These are phyloP conservation scores for Aspergillus leporis DNA, from an alignment of 495 filamentous ascomycete genomes.

Conservation along the genomic window DNA sequence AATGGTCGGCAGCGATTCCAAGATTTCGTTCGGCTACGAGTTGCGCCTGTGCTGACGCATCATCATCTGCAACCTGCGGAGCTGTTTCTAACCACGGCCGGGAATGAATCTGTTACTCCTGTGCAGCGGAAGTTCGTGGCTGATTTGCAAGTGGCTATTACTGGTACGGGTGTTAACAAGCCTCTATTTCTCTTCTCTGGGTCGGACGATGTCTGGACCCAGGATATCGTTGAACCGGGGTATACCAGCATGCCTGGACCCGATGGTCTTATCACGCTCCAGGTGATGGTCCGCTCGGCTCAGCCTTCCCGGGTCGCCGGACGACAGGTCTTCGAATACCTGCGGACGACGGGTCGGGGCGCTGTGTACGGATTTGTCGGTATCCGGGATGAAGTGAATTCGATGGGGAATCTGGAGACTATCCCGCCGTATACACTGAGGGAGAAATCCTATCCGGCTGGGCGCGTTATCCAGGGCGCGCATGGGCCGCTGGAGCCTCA, in stretches of 20 bases:
- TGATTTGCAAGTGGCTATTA: constrained; percentile 1
- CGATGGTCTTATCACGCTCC: constrained; percentile 9
- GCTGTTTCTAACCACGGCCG: background rate
- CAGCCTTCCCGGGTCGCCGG: constrained; percentile 5
- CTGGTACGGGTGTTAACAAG: background rate
- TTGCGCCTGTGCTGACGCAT: constrained; percentile 14
- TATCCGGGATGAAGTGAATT: constrained; percentile 3
- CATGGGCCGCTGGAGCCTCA: constrained; percentile 2
- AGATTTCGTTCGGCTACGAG: constrained; percentile 14
- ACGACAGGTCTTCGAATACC: constrained; percentile 11
- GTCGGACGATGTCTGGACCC: constrained; percentile 10
- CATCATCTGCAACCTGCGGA: constrained; percentile 15
- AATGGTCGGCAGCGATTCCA: constrained; percentile 13
- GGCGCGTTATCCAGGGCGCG: constrained; percentile 8
- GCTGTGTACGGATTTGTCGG: background rate
- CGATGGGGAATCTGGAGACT: constrained; percentile 10
- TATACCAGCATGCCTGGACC: constrained; percentile 15
- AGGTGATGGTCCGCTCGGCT: constrained; percentile 8
- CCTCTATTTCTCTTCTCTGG: constrained; percentile 4
- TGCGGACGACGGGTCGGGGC: background rate
- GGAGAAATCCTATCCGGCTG: constrained; percentile 6
- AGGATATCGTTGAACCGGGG: constrained; percentile 13
- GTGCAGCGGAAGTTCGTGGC: constrained; percentile 5
- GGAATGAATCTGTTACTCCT: background rate
- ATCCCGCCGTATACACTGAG: constrained; percentile 8